Base-by-base conservation (phyloP, 768 basidiomycete species). In the Gyrodon lividus region DNA sequence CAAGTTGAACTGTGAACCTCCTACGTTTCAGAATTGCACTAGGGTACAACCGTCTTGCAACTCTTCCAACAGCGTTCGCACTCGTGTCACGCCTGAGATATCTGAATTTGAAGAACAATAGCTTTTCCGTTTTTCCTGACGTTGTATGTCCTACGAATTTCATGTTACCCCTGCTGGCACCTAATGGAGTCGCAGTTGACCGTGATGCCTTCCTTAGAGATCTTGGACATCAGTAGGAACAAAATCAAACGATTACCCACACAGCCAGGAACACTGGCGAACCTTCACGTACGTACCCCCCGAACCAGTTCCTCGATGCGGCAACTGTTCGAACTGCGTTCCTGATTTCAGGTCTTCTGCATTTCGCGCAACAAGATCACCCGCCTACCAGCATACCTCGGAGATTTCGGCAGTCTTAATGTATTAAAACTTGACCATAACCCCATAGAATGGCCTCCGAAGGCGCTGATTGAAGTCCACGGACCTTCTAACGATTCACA, bases 181-280 rank as follows among this genome's bases (percentile, higher is more conserved):
- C 57, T 63, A 28, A 70, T 48, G 19, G 17, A 28, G 19, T 30
- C 39, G 12, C 59, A 96, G 94, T 76, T 97, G 39, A 92, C 89
- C 40, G 73, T 82, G 16, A 84, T 98, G 74, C 83, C 87, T 3
- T 86, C 87, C 6, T 77, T 99, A 48, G 96, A 99, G 70, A 96
- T 94, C 52, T 74, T 99, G 56, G 97, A 99, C 68, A 79, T 99
- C 38, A 94, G 92, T 57, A 84, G 90, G 58, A 99, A 99, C 73
- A 91, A 86, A 70, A 82, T 99, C 59, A 85, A 80, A 65, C 73
- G 77, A 43, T 73, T 98, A 19, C 97, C 97, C 10, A 71, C 80
- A 4, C 78, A 84, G 54, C 89, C 94, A 16, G 94, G 94, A 6
- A 79, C 84, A 6, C 78, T 99, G 35, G 69, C 79, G 44, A 80